Conservation (phyloP, 2,329 filamentous ascomycete species). For the Diaporthe sp. region DNA sequence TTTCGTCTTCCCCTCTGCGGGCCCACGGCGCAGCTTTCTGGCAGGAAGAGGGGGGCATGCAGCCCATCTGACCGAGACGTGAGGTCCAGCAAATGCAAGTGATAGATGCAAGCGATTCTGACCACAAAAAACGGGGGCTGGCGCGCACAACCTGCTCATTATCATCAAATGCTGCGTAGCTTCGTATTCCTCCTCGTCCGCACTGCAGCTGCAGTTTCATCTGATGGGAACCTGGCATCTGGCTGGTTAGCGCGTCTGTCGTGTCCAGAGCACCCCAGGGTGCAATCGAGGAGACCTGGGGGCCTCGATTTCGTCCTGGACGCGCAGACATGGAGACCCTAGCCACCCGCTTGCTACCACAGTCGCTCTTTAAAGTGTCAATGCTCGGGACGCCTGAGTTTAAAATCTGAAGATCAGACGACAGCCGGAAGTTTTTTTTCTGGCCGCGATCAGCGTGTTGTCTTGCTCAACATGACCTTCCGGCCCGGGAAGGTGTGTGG, state of each 20-base stretch:
- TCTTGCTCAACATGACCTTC: background rate
- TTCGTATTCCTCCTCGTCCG: conserved; percentile 28
- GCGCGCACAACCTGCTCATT: background rate
- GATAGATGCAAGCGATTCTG: conserved; percentile 24
- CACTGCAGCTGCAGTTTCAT: conserved; percentile 28
- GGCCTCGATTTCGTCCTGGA: background rate
- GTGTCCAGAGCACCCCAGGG: conserved; percentile 23
- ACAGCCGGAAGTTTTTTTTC: conserved; percentile 15
- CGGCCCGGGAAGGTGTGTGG: background rate
- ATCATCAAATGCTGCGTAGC: background rate
- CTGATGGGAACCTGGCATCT: conserved; percentile 20
- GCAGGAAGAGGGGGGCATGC: conserved; percentile 18
- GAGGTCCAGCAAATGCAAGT: conserved; percentile 23
- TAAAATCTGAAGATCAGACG: conserved; percentile 30
- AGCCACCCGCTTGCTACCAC: background rate
- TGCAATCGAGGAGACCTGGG: background rate
- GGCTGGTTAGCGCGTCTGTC: conserved; percentile 30
- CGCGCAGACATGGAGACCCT: conserved; percentile 17
- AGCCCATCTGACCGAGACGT: conserved; percentile 10
- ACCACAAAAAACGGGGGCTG: background rate
- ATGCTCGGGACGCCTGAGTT: conserved; percentile 26
- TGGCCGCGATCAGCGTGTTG: background rate
- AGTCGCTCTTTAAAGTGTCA: conserved; percentile 10
- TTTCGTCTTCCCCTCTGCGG: background rate
- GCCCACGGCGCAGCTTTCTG: background rate